Conservation (phyloP, 1,284 basidiomycete species). For the Xerocomus amazonicus region DNA sequence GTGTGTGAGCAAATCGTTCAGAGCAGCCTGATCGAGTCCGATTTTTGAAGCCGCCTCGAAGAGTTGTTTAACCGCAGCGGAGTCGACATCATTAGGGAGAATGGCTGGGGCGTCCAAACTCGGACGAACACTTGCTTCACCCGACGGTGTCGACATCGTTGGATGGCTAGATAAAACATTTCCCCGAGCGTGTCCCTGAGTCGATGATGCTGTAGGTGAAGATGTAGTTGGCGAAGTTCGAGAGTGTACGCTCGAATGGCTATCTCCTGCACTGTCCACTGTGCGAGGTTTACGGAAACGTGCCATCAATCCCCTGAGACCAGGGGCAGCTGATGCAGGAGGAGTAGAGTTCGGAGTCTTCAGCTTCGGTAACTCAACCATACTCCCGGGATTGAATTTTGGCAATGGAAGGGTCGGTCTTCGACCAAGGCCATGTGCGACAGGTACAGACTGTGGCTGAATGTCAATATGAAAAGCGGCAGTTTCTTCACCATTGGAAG, state of each 20-base stretch:
- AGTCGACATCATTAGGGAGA: conserved; percentile 21
- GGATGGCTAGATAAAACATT: conserved; percentile 10
- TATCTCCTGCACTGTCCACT: conserved; percentile 31
- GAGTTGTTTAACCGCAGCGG: conserved; percentile 56
- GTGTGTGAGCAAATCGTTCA: conserved; percentile 67
- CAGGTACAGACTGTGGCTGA: conserved; percentile 33
- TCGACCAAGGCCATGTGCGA: conserved; percentile 38
- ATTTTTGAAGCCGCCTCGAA: conserved; percentile 72
- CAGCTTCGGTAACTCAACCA: conserved; percentile 48
- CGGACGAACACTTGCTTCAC: conserved; percentile 21
- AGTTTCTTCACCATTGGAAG: conserved; percentile 50
- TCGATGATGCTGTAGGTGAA: conserved; percentile 32
- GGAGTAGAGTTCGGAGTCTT: conserved; percentile 54
- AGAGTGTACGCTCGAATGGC: conserved; percentile 33
- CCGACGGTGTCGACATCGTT: conserved; percentile 2
- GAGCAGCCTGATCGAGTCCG: conserved; percentile 64
- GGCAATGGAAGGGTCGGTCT: conserved; percentile 35
- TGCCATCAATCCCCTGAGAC: conserved; percentile 75
- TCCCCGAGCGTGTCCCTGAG: conserved; percentile 31
- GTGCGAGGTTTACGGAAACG: conserved; percentile 66
- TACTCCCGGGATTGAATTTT: conserved; percentile 40
- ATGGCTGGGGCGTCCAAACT: conserved; percentile 24
- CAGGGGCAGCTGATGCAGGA: conserved; percentile 66
- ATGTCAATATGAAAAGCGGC: conserved; percentile 43
- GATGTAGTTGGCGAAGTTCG: conserved; percentile 30